phyloP scores from a whole-genome alignment of 495 filamentous ascomycete species.

The Neurospora sp. region DNA sequence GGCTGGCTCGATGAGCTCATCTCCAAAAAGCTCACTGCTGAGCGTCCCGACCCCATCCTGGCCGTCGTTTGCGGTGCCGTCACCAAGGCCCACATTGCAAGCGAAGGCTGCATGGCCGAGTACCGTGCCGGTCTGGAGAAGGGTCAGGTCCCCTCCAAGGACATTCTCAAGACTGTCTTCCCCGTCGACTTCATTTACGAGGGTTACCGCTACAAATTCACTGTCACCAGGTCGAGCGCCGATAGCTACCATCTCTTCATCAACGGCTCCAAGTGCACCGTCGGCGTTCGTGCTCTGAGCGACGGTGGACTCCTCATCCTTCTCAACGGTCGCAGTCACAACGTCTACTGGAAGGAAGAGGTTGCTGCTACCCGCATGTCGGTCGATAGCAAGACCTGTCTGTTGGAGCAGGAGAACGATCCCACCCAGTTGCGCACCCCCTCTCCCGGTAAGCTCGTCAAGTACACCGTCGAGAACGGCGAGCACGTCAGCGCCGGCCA shows the following conservation, averaged over 20 bases:
- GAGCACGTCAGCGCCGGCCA: conserved; percentile 90
- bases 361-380: conserved; percentile 89
- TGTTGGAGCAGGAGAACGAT: conserved; percentile 98
- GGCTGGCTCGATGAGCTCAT: conserved; percentile 99
- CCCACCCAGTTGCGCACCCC: conserved; percentile 93
- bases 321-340: conserved; percentile 85
- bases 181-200: conserved; percentile 99
- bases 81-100: conserved; percentile 87
- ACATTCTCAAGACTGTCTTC: conserved; percentile 96
- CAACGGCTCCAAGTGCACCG: conserved; percentile 93
- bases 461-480: conserved; percentile 95
- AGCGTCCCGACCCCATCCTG: conserved; percentile 84
- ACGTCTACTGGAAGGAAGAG: conserved; percentile 99
- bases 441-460: conserved; percentile 95
- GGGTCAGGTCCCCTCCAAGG: conserved; percentile 92
- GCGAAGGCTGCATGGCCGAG: conserved; percentile 75
- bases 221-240: conserved; percentile 80
- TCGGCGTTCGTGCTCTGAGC: conserved; percentile 83
- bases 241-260: conserved; percentile 99
- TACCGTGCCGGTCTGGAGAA: conserved; percentile 88
- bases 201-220: conserved; percentile 93
- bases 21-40: conserved; percentile 91
- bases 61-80: conserved; percentile 91
- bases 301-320: conserved; percentile 94
- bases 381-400: conserved; percentile 93